These are phyloP conservation scores for Asterochloris sp. DNA, from an alignment of 139 green algal genomes.

Conservation along the genomic window DNA sequence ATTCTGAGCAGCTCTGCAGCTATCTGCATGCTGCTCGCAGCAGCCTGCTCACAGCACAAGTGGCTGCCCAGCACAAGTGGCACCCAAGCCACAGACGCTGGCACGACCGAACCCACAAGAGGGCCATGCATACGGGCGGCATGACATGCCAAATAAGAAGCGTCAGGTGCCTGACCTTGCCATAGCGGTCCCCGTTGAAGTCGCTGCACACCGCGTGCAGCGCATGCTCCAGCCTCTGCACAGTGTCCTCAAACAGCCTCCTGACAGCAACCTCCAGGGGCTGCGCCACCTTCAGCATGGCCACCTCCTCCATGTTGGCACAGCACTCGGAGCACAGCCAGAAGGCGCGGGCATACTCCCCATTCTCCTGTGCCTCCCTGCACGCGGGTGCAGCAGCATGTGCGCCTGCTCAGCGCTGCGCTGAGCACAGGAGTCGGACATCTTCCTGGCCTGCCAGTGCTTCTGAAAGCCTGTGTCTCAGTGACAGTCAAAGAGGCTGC, in stretches of 20 bases:
- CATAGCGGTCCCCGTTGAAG: conserved; percentile 29
- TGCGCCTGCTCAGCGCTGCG: too few relatives aligned
- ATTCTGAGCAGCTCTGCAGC: too few relatives aligned
- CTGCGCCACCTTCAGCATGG: conserved; percentile 17
- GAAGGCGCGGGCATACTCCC: conserved; percentile 38
- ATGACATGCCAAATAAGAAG: not conserved
- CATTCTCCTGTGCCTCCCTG: conserved; percentile 41
- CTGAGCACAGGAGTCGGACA: too few relatives aligned
- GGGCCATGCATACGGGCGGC: not conserved
- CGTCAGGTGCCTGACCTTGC: conserved; percentile 11
- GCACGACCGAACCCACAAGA: not conserved
- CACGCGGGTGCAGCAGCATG: not conserved
- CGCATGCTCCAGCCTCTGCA: conserved; percentile 18
- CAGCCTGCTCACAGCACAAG: too few relatives aligned
- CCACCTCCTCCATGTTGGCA: conserved; percentile 24
- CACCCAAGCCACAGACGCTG: too few relatives aligned
- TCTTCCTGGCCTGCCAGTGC: too few relatives aligned
- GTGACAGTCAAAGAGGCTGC: too few relatives aligned
- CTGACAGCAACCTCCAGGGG: conserved; percentile 19
- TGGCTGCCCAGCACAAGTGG: too few relatives aligned
- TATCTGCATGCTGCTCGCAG: too few relatives aligned
- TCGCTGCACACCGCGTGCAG: conserved; percentile 28
- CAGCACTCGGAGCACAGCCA: conserved; percentile 37
- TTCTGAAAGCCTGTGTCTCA: too few relatives aligned
- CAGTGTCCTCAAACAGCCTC: conserved; percentile 28